A percentile compares a stretch with the other conserved stretches of the same genome.
Evolutionary conservation across 805 yeast genomes (phyloP).

Genomic region (Dipodascus albidus): DNA sequence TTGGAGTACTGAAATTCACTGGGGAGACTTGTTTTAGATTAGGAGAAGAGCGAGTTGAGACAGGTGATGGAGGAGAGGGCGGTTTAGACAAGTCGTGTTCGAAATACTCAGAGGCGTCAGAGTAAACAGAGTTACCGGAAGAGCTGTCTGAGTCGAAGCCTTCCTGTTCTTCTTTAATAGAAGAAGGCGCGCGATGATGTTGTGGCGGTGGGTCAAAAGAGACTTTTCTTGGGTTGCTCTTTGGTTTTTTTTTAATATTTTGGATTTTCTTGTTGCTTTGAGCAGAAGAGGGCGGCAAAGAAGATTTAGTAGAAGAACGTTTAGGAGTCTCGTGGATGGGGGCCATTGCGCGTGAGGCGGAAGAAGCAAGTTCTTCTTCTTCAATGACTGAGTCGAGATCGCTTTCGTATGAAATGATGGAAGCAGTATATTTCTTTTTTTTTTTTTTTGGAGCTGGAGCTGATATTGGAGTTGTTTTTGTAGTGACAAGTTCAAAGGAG

Average conservation of each 20-base stretch:
- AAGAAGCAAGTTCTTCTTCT: not conserved
- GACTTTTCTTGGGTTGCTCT: not conserved
- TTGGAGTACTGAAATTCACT: not conserved
- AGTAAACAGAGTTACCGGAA: constrained; percentile 15
- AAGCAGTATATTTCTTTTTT: constrained; percentile 12
- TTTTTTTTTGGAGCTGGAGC: not conserved
- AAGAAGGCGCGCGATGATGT: too few relatives aligned
- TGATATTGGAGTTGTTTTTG: constrained; percentile 16
- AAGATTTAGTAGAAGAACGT: not conserved
- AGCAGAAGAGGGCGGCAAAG: not conserved
- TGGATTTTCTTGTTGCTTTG: too few relatives aligned
- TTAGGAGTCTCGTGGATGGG: not conserved
- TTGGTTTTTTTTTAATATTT: too few relatives aligned
- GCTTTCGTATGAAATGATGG: constrained; percentile 17
- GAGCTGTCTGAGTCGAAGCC: constrained; percentile 10
- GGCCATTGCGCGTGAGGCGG: not conserved
- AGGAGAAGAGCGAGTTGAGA: not conserved
- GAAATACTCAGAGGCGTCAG: constrained; percentile 15
- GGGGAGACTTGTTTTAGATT: not conserved
- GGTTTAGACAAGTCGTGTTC: not conserved
- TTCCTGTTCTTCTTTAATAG: too few relatives aligned
- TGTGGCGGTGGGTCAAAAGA: not conserved
- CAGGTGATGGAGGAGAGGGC: not conserved
- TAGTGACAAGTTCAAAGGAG: constrained; percentile 24
- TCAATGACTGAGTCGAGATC: constrained; percentile 19